Conservation (phyloP, 306 rosid species). For the Acmispon strigosus region DNA sequence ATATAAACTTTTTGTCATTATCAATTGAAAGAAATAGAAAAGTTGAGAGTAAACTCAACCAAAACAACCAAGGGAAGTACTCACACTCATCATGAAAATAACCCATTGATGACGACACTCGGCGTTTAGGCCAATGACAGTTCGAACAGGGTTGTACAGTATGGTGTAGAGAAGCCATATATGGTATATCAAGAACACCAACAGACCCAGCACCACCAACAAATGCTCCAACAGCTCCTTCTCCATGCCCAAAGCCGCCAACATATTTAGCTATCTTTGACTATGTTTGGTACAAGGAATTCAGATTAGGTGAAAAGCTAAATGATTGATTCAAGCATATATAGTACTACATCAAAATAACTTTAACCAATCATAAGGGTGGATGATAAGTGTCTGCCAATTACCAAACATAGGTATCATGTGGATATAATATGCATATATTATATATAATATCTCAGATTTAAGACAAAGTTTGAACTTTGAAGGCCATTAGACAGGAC, state of each 20-base stretch:
- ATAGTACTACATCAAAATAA: no score
- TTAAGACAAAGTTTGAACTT: no score
- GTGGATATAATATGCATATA: no score
- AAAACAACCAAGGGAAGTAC: slow-evolving; percentile 7
- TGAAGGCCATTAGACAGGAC: no score
- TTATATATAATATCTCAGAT: no score
- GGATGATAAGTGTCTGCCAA: no score
- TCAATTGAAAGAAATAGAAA: no score
- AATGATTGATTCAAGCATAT: neutral
- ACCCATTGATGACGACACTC: slow-evolving; percentile 81
- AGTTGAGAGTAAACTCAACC: neutral
- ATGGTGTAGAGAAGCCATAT: slow-evolving; percentile 51
- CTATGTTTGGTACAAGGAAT: neutral
- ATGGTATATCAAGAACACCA: slow-evolving; percentile 48
- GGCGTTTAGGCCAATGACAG: slow-evolving; percentile 76
- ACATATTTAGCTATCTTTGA: neutral
- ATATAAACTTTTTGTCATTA: no score
- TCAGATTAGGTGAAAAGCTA: no score
- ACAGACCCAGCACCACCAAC: slow-evolving; percentile 63
- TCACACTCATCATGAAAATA: slow-evolving; percentile 59
- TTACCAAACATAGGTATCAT: no score
- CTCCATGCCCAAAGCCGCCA: slow-evolving; percentile 20
- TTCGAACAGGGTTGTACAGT: slow-evolving; percentile 36
- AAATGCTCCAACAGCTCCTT: slow-evolving; percentile 41
- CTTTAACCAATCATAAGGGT: no score